A percentile compares a stretch with the other conserved stretches of the same genome.
Conservation (phyloP, 768 basidiomycete genomes). For the Pholiota molesta region DNA sequence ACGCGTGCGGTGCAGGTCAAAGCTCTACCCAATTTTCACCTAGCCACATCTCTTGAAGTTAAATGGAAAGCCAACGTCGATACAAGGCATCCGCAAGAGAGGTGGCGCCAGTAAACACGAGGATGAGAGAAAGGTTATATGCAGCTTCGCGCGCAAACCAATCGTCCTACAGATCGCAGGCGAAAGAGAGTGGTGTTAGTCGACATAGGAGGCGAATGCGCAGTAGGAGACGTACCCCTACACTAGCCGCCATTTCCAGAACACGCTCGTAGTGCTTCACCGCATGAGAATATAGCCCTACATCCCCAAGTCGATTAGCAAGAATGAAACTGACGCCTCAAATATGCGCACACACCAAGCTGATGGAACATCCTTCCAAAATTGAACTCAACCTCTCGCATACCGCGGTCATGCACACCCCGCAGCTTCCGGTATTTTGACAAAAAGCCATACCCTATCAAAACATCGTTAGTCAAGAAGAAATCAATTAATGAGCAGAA, state of each 20-base stretch:
- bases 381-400: slow-evolving; percentile 90
- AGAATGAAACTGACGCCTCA: background rate
- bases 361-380: slow-evolving; percentile 93
- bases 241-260: slow-evolving; percentile 59
- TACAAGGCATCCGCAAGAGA: slow-evolving; percentile 72
- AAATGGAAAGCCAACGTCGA: slow-evolving; percentile 83
- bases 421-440: slow-evolving; percentile 77
- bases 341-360: slow-evolving; percentile 56
- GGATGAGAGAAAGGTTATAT: slow-evolving; percentile 86
- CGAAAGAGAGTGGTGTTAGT: background rate
- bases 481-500: background rate
- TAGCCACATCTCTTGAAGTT: slow-evolving; percentile 17
- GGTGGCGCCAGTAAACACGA: slow-evolving; percentile 75
- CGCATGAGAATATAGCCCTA: slow-evolving; percentile 83
- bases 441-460: slow-evolving; percentile 75
- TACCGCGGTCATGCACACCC: slow-evolving; percentile 39
- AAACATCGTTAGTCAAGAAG: background rate
- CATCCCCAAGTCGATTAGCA: background rate
- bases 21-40: too few species aligned
- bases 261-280: slow-evolving; percentile 83
- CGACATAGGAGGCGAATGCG: background rate
- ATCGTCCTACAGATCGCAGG: slow-evolving; percentile 37
- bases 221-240: slow-evolving; percentile 30
- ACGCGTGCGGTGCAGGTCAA: too few species aligned
- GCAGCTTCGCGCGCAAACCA: slow-evolving; percentile 75